Percentiles rank a stretch among this genome's conserved stretches.
Evolutionary conservation across 2,329 filamentous ascomycete species (phyloP).

Genomic region (Phaeosphaeria sp.): DNA sequence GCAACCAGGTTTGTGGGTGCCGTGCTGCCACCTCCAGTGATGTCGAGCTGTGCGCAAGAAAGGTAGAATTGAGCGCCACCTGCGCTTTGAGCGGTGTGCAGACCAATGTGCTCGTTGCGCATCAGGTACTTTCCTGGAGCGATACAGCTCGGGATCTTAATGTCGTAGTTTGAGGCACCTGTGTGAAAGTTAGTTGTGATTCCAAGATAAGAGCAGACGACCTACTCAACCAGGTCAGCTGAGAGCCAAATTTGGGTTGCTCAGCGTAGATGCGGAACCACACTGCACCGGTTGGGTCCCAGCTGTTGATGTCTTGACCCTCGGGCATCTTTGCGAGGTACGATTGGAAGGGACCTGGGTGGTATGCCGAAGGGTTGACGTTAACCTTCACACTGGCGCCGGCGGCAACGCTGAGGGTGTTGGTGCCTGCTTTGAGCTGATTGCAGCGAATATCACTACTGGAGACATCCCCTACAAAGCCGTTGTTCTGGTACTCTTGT

Average conservation of each 20-base stretch:
- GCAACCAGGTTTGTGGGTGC: conserved; percentile 45
- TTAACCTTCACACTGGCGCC: conserved; percentile 55
- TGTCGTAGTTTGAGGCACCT: neutral
- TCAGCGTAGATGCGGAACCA: conserved; percentile 27
- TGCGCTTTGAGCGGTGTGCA: conserved; percentile 46
- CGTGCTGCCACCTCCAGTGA: conserved; percentile 47
- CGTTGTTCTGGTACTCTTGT: conserved; percentile 56
- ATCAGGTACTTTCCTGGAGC: conserved; percentile 54
- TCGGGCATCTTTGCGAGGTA: conserved; percentile 60
- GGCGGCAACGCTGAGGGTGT: conserved; percentile 53
- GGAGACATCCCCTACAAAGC: conserved; percentile 56
- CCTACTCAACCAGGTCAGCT: neutral
- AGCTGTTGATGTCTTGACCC: conserved; percentile 28
- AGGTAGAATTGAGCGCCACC: conserved; percentile 54
- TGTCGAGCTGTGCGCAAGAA: conserved; percentile 53
- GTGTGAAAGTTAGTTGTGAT: neutral
- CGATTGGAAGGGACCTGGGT: conserved; percentile 62
- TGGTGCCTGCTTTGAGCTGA: conserved; percentile 50
- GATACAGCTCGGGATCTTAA: conserved; percentile 44
- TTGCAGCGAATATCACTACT: conserved; percentile 58
- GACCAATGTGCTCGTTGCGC: conserved; percentile 53
- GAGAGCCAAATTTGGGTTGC: neutral
- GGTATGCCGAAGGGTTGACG: conserved; percentile 53
- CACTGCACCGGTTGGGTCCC: conserved; percentile 36
- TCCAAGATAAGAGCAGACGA: neutral